A percentile compares a stretch with the other conserved stretches of the same genome.
Evolutionary conservation across 2,329 filamentous ascomycete genomes (phyloP).

Genomic region (Ambrosiella cleistominuta): DNA sequence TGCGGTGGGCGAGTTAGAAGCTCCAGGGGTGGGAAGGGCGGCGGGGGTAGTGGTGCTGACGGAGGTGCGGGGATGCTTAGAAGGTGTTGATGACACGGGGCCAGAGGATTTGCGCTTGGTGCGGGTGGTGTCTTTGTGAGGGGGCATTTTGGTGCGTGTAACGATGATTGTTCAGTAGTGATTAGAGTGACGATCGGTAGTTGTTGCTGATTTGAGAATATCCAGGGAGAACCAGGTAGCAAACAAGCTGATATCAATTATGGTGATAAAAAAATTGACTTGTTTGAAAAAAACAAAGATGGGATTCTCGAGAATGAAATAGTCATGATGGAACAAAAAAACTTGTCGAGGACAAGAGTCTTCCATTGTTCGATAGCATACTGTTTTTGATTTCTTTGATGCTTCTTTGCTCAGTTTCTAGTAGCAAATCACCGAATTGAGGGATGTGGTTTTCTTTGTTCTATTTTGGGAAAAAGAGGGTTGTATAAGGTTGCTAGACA

Average conservation of each 20-base stretch:
- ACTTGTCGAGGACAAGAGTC: too few relatives aligned
- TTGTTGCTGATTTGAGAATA: too few relatives aligned
- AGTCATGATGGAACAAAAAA: too few relatives aligned
- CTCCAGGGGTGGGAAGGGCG: neutral
- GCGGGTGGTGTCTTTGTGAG: neutral
- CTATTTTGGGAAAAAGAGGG: neutral
- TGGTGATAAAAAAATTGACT: too few relatives aligned
- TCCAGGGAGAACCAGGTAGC: too few relatives aligned
- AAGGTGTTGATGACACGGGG: neutral
- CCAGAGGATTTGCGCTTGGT: neutral
- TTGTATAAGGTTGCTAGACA: too few relatives aligned
- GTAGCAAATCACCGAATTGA: neutral
- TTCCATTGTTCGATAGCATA: too few relatives aligned
- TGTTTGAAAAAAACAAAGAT: too few relatives aligned
- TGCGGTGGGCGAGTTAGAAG: neutral
- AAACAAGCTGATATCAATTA: too few relatives aligned
- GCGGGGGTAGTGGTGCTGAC: neutral
- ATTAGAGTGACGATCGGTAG: too few relatives aligned
- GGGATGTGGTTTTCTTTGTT: neutral
- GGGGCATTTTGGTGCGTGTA: neutral
- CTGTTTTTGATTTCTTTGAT: neutral
- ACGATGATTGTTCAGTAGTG: too few relatives aligned
- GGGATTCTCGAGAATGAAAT: too few relatives aligned
- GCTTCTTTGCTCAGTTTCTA: neutral
- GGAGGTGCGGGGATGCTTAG: neutral